Evolutionary conservation across 768 basidiomycete species (phyloP).

Genomic region (Mycena venus): DNA sequence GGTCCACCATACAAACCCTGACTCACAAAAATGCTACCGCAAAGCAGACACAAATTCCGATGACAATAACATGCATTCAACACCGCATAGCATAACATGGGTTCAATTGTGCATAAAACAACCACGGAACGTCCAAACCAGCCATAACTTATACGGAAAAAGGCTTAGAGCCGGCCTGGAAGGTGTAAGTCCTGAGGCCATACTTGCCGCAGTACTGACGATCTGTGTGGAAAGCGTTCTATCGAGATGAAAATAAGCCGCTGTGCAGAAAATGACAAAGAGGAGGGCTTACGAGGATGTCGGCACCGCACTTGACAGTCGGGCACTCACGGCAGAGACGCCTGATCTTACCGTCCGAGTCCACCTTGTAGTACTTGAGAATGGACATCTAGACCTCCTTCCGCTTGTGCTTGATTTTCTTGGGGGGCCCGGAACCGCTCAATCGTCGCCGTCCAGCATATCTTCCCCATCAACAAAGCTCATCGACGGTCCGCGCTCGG

Average conservation of each 20-base stretch:
- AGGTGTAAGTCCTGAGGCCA: conserved; percentile 88
- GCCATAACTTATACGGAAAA: conserved; percentile 66
- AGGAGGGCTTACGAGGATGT: conserved; percentile 79
- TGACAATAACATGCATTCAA: background rate
- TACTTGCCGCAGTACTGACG: conserved; percentile 99
- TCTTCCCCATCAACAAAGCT: no score
- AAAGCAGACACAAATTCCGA: no score
- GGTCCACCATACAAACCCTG: no score
- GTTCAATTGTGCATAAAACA: background rate
- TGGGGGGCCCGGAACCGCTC: no score
- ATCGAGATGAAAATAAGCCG: conserved; percentile 45
- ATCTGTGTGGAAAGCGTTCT: conserved; percentile 99
- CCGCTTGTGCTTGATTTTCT: conserved; percentile 99
- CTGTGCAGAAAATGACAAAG: background rate
- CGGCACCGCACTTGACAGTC: conserved; percentile 85
- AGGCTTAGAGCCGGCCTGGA: conserved; percentile 85
- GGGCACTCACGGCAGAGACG: conserved; percentile 98
- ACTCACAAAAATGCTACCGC: no score
- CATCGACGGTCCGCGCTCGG: no score
- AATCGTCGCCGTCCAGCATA: no score
- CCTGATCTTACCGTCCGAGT: conserved; percentile 99
- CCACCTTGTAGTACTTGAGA: conserved; percentile 99
- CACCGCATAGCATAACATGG: conserved; percentile 7
- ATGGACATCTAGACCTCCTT: conserved; percentile 99
- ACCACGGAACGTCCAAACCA: background rate